Evolutionary conservation across 2,329 filamentous ascomycete genomes (phyloP), one percentile per base, ranked within the genome.

Genomic region (Verticillium tricorpus): DNA sequence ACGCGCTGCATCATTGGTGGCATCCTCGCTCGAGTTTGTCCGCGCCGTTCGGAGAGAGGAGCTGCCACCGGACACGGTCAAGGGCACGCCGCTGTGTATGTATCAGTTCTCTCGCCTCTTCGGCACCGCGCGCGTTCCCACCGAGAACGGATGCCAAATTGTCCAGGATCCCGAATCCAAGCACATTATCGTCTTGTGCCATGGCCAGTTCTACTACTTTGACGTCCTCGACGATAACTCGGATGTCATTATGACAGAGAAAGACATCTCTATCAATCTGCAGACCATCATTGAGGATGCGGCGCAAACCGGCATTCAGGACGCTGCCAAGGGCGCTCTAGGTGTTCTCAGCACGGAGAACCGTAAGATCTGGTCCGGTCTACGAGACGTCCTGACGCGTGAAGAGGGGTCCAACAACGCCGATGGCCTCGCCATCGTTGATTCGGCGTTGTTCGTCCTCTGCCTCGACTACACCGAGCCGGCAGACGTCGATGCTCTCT

Each of bases 181-280:
- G 77, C 95, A 99, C 74, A 82, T 99, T 40, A 90, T 97, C 11
- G 92, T 98, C 54, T 84, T 98, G 77, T 96, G 92, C 72, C 91
- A 94, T 66, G 95, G 95, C 1, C 95, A 99, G 68, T 93, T 98
- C 71, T 99, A 99, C 77, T 98, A 94, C 94, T 99, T 99, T 69
- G 95, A 99, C 74, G 93, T 97, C 2, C 81, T 99, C 19, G 95
- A 99, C 69, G 89, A 94, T 67, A 96, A 97, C 75, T 91, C 91
- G 7, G 95, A 99, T 74, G 80, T 96, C 61, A 97, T 99, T 76
- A 98, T 98, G 94, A 93, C 89, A 0, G 95, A 98, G 75, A 94
- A 92, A 73, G 95, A 99, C 70, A 85, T 99, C 60, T 88, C 91
- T 7, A 82, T 97, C 71, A 98, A 99, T 71, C 80, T 99, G 19